Evolutionary conservation across 2,329 filamentous ascomycete species (phyloP).

Genomic region (Diplocarpon mali): DNA sequence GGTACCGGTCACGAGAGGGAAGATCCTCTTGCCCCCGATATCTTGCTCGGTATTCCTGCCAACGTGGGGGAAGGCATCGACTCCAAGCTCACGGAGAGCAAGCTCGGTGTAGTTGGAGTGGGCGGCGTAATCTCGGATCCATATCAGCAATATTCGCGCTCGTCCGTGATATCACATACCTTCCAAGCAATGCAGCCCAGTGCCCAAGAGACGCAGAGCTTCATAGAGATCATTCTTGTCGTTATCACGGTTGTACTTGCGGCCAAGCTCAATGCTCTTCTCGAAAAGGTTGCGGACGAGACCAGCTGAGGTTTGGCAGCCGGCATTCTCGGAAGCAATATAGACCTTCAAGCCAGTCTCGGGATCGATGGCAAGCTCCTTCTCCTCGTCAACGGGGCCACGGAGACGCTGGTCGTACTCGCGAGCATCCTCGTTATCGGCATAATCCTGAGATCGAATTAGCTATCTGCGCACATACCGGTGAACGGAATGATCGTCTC

Average conservation of each 20-base stretch:
- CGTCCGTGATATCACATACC: neutral
- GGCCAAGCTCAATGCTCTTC: conserved; percentile 63
- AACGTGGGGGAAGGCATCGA: conserved; percentile 76
- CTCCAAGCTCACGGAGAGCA: conserved; percentile 72
- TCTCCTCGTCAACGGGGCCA: conserved; percentile 63
- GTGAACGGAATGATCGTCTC: neutral
- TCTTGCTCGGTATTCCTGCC: conserved; percentile 57
- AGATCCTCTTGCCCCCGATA: conserved; percentile 59
- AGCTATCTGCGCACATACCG: conserved; percentile 48
- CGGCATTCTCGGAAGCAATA: conserved; percentile 68
- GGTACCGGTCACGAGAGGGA: conserved; percentile 75
- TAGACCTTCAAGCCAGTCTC: conserved; percentile 77
- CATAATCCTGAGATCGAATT: conserved; percentile 46
- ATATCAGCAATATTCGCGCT: neutral
- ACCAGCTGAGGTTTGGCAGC: conserved; percentile 68
- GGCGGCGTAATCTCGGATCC: conserved; percentile 58
- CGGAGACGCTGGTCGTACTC: conserved; percentile 7
- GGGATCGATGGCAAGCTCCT: conserved; percentile 66
- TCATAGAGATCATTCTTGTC: conserved; percentile 54
- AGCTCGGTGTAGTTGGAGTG: conserved; percentile 89
- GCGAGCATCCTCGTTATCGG: conserved; percentile 61
- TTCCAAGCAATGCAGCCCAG: conserved; percentile 7
- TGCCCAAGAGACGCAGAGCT: conserved; percentile 8
- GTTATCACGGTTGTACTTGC: conserved; percentile 52
- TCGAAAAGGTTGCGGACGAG: conserved; percentile 63